phyloP scores from a whole-genome alignment of 2,329 filamentous ascomycete genomes.

The Aspergillus pseudonomiae region DNA sequence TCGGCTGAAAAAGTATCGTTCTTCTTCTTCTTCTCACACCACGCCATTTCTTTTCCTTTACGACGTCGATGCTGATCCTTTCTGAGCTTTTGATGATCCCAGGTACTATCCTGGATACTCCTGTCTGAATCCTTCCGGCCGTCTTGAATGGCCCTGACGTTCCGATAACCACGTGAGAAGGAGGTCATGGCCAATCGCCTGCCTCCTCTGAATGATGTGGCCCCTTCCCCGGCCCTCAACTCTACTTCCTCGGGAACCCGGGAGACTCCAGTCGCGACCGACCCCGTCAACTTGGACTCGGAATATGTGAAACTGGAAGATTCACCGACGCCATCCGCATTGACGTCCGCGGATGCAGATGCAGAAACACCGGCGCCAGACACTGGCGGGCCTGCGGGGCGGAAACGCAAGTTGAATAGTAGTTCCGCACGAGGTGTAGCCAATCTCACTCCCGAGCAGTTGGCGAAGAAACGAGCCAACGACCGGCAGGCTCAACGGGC shows the following conservation, averaged over 20 bases:
- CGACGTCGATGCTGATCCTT: neutral
- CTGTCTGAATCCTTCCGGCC: conserved; percentile 5
- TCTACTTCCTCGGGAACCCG: conserved; percentile 8
- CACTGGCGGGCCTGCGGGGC: conserved; percentile 29
- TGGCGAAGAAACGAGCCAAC: conserved; percentile 88
- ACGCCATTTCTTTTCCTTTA: conserved; percentile 1
- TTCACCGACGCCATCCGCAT: conserved; percentile 29
- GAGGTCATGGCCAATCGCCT: conserved; percentile 40
- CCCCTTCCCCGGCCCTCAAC: conserved; percentile 29
- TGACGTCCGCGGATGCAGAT: conserved; percentile 25
- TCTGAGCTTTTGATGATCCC: neutral
- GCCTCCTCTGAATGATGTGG: conserved; percentile 31
- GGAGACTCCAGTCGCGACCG: conserved; percentile 11
- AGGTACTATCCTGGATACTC: neutral
- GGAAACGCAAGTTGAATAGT: conserved; percentile 47
- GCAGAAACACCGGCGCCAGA: conserved; percentile 24
- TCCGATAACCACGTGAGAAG: conserved; percentile 27
- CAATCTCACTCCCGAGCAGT: conserved; percentile 82
- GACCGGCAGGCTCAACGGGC: conserved; percentile 85
- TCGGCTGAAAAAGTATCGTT: conserved; percentile 4
- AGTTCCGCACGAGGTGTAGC: conserved; percentile 72
- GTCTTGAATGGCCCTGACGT: conserved; percentile 32
- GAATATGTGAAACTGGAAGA: conserved; percentile 29
- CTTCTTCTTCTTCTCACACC: conserved; percentile 2
- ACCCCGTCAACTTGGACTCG: conserved; percentile 11